phyloP scores from a whole-genome alignment of 192 early-diverging fungal species.

The Gaertneriomyces semiglobifer region DNA sequence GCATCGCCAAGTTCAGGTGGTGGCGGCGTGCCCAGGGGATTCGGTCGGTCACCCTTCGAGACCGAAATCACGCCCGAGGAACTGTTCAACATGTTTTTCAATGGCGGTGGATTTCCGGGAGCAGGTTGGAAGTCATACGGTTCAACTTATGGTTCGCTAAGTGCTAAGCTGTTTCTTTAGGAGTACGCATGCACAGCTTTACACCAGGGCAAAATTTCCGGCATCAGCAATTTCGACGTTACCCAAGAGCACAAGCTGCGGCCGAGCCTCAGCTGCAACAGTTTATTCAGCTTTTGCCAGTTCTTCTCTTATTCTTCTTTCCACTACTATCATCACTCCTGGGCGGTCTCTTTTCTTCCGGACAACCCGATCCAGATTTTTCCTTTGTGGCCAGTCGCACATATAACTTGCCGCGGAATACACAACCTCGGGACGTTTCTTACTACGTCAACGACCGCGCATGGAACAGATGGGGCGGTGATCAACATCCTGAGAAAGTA shows the following conservation, averaged over 20 bases:
- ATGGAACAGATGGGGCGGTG: constrained; percentile 45
- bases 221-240: constrained; percentile 41
- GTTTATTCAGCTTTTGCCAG: constrained; percentile 73
- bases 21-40: constrained; percentile 37
- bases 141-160: neutral
- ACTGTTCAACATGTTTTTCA: constrained; percentile 95
- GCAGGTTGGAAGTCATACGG: constrained; percentile 35
- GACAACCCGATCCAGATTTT: constrained; percentile 52
- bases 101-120: constrained; percentile 55
- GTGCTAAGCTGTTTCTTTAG: constrained; percentile 13
- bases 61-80: constrained; percentile 91
- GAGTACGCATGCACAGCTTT: constrained; percentile 33
- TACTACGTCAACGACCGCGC: constrained; percentile 73
- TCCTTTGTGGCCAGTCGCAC: constrained; percentile 53
- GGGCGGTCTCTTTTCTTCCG: neutral
- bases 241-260: constrained; percentile 40
- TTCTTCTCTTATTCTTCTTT: constrained; percentile 72
- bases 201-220: constrained; percentile 58
- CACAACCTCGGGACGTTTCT: constrained; percentile 56
- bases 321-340: constrained; percentile 68
- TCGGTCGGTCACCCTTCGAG: constrained; percentile 37
- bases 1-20: constrained; percentile 35
- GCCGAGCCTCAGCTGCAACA: constrained; percentile 35
- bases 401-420: constrained; percentile 54
- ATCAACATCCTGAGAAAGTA: constrained; percentile 48